Percentiles rank a stretch among this genome's conserved stretches.
Conservation (phyloP, 208 protist genomes). For the Trypanosoma brucei region DNA sequence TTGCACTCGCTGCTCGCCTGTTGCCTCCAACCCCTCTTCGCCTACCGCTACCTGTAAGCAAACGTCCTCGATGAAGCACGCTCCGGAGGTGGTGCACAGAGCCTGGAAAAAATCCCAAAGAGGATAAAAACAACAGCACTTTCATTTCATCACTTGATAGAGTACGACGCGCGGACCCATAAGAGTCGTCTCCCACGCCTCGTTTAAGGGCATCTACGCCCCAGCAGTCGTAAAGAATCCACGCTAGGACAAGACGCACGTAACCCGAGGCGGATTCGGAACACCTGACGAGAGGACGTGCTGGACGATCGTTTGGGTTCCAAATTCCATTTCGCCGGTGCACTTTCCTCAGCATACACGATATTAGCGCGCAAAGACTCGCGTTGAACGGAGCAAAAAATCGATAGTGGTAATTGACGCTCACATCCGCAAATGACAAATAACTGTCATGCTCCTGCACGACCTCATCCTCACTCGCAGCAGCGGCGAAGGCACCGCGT, state of each 20-base stretch:
- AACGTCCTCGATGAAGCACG: neutral
- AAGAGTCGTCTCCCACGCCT: conserved; percentile 8
- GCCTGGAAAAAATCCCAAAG: conserved; percentile 19
- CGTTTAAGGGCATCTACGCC: neutral
- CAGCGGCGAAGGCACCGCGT: neutral
- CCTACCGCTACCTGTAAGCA: neutral
- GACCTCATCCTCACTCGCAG: neutral
- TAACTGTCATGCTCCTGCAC: neutral
- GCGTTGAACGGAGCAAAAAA: conserved; percentile 3
- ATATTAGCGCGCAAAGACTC: conserved; percentile 19
- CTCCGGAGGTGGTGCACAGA: conserved; percentile 13
- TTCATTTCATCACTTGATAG: conserved; percentile 17
- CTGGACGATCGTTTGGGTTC: neutral
- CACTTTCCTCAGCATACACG: conserved; percentile 3
- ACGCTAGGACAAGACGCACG: conserved; percentile 11
- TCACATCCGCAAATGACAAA: conserved; percentile 11
- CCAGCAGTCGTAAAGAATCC: conserved; percentile 16
- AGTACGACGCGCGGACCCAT: conserved; percentile 8
- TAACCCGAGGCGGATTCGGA: neutral
- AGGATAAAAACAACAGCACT: conserved; percentile 32
- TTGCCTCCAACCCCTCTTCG: neutral
- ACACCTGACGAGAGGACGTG: too few relatives aligned
- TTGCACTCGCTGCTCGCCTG: neutral
- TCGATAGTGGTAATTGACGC: neutral
- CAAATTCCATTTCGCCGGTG: neutral